Conservation (phyloP, 495 filamentous ascomycete species). For the Achaetomiella virescens region DNA sequence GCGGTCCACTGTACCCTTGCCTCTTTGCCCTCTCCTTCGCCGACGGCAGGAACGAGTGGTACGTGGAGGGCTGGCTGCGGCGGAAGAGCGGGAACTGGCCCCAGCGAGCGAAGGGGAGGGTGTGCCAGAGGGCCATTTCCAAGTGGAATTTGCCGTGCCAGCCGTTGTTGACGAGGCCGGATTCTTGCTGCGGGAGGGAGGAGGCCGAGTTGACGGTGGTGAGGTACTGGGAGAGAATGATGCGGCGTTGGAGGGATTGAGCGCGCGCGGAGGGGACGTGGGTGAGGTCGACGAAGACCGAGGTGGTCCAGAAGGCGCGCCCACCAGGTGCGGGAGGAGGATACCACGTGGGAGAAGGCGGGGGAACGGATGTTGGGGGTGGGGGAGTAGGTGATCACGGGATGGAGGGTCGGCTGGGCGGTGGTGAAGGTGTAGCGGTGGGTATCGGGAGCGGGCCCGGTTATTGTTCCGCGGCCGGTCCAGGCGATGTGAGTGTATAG, state of each 20-base stretch:
- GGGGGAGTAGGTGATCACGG: constrained; percentile 33
- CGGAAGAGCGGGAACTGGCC: constrained; percentile 40
- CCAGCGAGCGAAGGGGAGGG: constrained; percentile 49
- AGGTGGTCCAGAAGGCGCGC: constrained; percentile 37
- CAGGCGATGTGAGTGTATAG: constrained; percentile 34
- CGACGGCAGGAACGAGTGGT: constrained; percentile 42
- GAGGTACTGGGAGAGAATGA: constrained; percentile 45
- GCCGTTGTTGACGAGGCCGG: constrained; percentile 49
- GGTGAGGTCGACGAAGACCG: constrained; percentile 27
- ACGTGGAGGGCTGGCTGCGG: constrained; percentile 41
- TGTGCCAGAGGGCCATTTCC: constrained; percentile 53
- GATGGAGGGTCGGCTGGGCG: constrained; percentile 16
- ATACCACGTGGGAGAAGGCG: constrained; percentile 1
- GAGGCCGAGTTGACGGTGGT: constrained; percentile 43
- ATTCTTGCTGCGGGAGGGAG: constrained; percentile 34
- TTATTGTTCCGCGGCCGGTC: constrained; percentile 32
- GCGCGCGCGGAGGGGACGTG: too few relatives aligned
- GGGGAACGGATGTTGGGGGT: neutral
- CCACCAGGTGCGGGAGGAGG: constrained; percentile 32
- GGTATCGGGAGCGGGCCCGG: constrained; percentile 26
- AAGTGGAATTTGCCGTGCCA: constrained; percentile 51
- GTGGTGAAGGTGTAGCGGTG: constrained; percentile 42
- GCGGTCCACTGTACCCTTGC: constrained; percentile 49
- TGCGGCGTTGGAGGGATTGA: constrained; percentile 44
- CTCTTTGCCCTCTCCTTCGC: constrained; percentile 38